phyloP scores from a whole-genome alignment of 2,329 filamentous ascomycete genomes.

The Dothidotthia symphoricarpi region DNA sequence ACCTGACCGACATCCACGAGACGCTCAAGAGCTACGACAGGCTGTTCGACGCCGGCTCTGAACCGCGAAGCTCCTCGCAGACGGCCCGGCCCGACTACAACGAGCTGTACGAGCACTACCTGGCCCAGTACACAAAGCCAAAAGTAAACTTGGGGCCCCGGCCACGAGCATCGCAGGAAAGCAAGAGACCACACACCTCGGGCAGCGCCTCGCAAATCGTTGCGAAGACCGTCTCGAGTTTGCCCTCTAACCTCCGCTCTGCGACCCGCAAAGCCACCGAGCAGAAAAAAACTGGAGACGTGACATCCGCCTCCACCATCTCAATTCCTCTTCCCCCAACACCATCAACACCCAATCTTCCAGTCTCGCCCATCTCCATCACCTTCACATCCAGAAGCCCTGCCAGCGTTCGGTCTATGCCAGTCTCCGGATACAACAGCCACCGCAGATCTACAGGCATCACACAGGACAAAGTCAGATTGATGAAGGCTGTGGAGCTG shows the following conservation, averaged over 20 bases:
- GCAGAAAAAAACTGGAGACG: constrained; percentile 37
- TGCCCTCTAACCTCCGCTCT: constrained; percentile 75
- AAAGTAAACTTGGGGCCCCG: constrained; percentile 89
- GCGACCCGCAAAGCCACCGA: constrained; percentile 31
- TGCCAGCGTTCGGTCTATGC: constrained; percentile 46
- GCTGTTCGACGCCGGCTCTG: constrained; percentile 37
- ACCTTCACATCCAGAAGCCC: constrained; percentile 42
- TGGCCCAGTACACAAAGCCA: constrained; percentile 61
- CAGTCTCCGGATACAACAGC: constrained; percentile 38
- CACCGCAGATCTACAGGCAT: constrained; percentile 54
- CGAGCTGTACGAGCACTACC: constrained; percentile 49
- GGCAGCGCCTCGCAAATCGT: constrained; percentile 44
- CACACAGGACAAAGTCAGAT: constrained; percentile 82
- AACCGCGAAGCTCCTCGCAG: constrained; percentile 47
- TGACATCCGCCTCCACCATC: constrained; percentile 28
- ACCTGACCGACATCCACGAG: constrained; percentile 21
- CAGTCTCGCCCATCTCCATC: constrained; percentile 40
- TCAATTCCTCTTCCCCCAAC: constrained; percentile 35
- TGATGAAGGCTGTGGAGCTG: constrained; percentile 92
- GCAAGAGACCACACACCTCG: constrained; percentile 60
- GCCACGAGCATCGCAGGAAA: constrained; percentile 74
- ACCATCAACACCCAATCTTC: constrained; percentile 36
- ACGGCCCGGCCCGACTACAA: constrained; percentile 41
- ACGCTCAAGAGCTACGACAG: constrained; percentile 37
- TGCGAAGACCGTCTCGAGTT: constrained; percentile 71